These are phyloP conservation scores for Dactylorhiza incarnata DNA, from an alignment of 106 monocot genomes.

Conservation along the genomic window DNA sequence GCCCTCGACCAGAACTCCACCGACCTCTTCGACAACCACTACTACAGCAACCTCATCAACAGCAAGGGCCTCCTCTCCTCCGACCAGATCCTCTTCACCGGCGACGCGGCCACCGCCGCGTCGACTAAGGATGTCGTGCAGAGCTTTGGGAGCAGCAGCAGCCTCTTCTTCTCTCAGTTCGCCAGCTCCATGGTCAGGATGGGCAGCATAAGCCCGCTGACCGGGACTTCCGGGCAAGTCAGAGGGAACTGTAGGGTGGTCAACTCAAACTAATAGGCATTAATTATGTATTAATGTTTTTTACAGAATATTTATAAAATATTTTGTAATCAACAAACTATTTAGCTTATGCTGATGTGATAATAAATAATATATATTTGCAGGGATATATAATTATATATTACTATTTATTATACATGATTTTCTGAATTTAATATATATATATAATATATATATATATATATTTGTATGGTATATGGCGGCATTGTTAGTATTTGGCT, in stretches of 20 bases:
- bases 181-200: conserved; percentile 50
- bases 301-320: too few species aligned
- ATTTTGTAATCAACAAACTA: too few species aligned
- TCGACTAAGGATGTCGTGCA: conserved; percentile 40
- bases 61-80: conserved; percentile 54
- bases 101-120: conserved; percentile 20
- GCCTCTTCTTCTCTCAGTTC: conserved; percentile 35
- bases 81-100: conserved; percentile 60
- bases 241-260: conserved; percentile 52
- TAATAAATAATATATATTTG: too few species aligned
- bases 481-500: too few species aligned
- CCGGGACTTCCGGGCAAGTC: conserved; percentile 37
- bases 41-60: conserved; percentile 48
- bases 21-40: conserved; percentile 65
- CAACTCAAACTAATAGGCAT: conserved; percentile 17
- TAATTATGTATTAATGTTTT: neutral
- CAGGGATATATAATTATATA: too few species aligned
- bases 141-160: conserved; percentile 15
- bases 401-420: too few species aligned
- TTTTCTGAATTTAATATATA: too few species aligned
- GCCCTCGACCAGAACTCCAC: conserved; percentile 44
- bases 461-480: too few species aligned
- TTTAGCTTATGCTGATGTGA: too few species aligned
- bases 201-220: conserved; percentile 60
- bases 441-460: too few species aligned